These are phyloP conservation scores for Punctularia strigosozonata DNA, from an alignment of 768 basidiomycete genomes.

Conservation along the genomic window DNA sequence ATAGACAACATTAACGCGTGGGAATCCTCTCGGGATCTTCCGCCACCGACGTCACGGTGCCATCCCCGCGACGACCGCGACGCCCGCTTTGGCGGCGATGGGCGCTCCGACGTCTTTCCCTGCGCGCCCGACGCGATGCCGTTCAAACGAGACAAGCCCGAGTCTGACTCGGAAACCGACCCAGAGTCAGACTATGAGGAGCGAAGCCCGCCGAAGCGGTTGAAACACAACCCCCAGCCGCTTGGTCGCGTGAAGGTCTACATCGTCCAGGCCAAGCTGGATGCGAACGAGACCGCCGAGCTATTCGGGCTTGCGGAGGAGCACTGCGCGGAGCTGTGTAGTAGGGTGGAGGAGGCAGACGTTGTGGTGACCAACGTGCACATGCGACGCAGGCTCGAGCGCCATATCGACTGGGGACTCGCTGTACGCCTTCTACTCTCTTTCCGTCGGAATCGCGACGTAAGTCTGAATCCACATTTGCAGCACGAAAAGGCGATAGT, in stretches of 20 bases:
- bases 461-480: background rate
- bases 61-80: too few relatives aligned
- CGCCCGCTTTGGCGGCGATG: too few relatives aligned
- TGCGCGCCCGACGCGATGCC: too few relatives aligned
- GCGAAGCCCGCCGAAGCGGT: too few relatives aligned
- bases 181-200: too few relatives aligned
- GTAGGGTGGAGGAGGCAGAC: conserved; percentile 37
- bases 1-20: too few relatives aligned
- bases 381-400: conserved; percentile 58
- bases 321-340: conserved; percentile 22
- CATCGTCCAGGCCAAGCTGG: conserved; percentile 19
- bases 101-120: too few relatives aligned
- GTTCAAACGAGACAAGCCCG: too few relatives aligned
- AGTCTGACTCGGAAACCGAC: too few relatives aligned
- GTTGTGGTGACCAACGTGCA: conserved; percentile 53
- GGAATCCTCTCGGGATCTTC: too few relatives aligned
- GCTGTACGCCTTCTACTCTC: conserved; percentile 33
- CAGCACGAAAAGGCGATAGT: conserved; percentile 60
- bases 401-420: conserved; percentile 53
- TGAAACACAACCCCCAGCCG: too few relatives aligned
- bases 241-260: conserved; percentile 12
- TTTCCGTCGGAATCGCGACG: background rate
- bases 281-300: conserved; percentile 13
- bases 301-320: conserved; percentile 17
- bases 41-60: too few relatives aligned